phyloP scores from a whole-genome alignment of 768 basidiomycete species.

The Floccularia luteovirens region DNA sequence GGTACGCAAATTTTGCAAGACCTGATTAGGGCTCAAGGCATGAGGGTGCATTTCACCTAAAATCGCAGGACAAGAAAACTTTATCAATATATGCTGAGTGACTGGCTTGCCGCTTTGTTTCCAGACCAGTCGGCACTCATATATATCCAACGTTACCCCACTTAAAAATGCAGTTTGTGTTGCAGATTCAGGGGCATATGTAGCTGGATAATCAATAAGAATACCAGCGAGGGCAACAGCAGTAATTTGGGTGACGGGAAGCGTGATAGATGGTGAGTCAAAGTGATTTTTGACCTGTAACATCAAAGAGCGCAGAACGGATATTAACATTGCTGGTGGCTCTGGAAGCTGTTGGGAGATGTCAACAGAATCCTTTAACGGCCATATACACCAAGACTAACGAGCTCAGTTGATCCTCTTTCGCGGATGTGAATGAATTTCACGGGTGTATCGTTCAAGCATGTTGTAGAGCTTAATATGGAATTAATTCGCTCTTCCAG shows the following conservation, averaged over 20 bases:
- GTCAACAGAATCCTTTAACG: slow-evolving; percentile 1
- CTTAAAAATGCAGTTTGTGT: slow-evolving; percentile 31
- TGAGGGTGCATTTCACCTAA: slow-evolving; percentile 13
- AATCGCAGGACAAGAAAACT: slow-evolving; percentile 48
- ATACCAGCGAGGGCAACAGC: slow-evolving; percentile 50
- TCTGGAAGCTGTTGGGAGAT: slow-evolving; percentile 3
- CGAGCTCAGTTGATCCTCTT: background rate
- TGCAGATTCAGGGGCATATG: slow-evolving; percentile 29
- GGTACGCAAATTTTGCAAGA: slow-evolving; percentile 21
- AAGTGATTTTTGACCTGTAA: background rate
- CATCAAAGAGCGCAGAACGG: background rate
- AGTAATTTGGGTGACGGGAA: slow-evolving; percentile 14
- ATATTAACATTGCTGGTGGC: background rate
- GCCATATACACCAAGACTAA: background rate
- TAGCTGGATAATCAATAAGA: slow-evolving; percentile 55
- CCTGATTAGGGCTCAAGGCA: slow-evolving; percentile 10
- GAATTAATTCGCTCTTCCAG: slow-evolving; percentile 8
- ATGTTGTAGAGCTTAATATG: no score
- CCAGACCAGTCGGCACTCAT: slow-evolving; percentile 28
- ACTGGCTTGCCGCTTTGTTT: slow-evolving; percentile 1
- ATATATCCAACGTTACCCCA: slow-evolving; percentile 40
- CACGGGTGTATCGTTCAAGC: no score
- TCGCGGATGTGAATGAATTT: background rate
- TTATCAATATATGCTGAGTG: slow-evolving; percentile 31
- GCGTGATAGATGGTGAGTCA: slow-evolving; percentile 19